These are phyloP conservation scores for Kwoniella sp. DNA, from an alignment of 768 basidiomycete genomes.

Conservation along the genomic window DNA sequence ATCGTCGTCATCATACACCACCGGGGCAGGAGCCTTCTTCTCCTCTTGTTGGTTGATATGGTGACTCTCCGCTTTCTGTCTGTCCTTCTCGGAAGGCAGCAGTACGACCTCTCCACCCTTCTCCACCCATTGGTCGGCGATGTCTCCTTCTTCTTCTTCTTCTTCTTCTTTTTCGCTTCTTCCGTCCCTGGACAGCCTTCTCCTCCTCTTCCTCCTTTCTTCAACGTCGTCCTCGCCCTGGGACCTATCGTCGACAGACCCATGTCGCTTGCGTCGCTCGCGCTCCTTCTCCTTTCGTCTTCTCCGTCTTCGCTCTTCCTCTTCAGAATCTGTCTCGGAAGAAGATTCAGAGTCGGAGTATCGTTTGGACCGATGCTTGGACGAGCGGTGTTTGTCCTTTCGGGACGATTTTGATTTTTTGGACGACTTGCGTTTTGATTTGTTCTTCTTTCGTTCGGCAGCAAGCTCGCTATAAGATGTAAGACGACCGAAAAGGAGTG, in stretches of 20 bases:
- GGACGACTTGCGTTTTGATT: conserved; percentile 24
- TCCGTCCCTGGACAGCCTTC: conserved; percentile 35
- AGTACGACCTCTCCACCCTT: conserved; percentile 34
- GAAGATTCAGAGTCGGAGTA: conserved; percentile 29
- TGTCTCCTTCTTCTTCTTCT: conserved; percentile 50
- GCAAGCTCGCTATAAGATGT: conserved; percentile 36
- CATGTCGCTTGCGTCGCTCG: conserved; percentile 59
- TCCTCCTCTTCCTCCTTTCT: conserved; percentile 57
- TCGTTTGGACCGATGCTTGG: conserved; percentile 20
- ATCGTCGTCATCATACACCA: conserved; percentile 57
- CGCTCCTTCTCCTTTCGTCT: conserved; percentile 58
- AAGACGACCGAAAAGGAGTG: not conserved
- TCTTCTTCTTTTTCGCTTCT: conserved; percentile 57
- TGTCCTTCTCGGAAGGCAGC: conserved; percentile 17
- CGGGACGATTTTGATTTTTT: conserved; percentile 28
- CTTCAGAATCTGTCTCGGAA: conserved; percentile 41
- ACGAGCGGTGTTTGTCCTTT: conserved; percentile 20
- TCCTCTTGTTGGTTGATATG: conserved; percentile 25
- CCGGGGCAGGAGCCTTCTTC: conserved; percentile 40
- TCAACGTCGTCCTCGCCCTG: conserved; percentile 55
- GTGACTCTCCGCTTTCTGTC: conserved; percentile 20
- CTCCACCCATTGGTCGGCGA: conserved; percentile 56
- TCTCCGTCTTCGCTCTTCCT: conserved; percentile 29
- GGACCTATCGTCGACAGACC: conserved; percentile 39
- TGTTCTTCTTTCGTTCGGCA: conserved; percentile 37